Evolutionary conservation across 2,329 filamentous ascomycete species (phyloP), one percentile per base, ranked within the genome.

Genomic region (Decorospora gaudefroyi): DNA sequence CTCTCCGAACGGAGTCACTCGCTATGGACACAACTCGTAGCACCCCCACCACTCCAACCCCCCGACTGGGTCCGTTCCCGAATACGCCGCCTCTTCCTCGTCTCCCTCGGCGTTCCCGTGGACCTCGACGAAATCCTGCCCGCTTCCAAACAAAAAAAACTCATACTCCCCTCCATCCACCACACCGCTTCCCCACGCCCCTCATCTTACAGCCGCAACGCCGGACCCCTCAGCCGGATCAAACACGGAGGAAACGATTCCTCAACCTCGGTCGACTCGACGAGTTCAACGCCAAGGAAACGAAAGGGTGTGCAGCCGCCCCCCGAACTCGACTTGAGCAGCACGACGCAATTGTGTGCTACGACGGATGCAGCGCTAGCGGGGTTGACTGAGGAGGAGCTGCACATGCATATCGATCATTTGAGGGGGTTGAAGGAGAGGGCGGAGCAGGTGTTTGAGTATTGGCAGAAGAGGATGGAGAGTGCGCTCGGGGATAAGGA

Each of bases 21-120:
- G 0, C 78, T 99, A 22, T 99, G 93, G 93, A 90, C 91, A 27
- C 93, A 99, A 74, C 83, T 99, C 4, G 90, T 96, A 19, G 92
- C 92, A 2, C 92, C 93, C 13, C 93, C 93, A 2, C 91, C 93
- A 2, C 82, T 99, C 25, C 90, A 96, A 62, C 93, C 93, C 4
- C 92, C 93, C 0, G 93, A 99, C 71, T 99, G 93, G 93, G 95
- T 96, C 46, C 89, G 93, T 53, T 96, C 90, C 38, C 88, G 91
- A 37, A 99, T 96, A 59, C 85, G 93, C 39, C 88, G 93, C 18
- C 82, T 99, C 17, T 99, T 99, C 69, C 83, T 99, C 28, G 91
- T 99, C 40, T 96, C 91, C 1, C 82, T 99, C 0, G 93, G 93
- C 12, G 93, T 99, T 0, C 93, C 93, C 1, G 90, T 99, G 30